Conservation (phyloP, 495 filamentous ascomycete species). For the Margaritispora aquatica region DNA sequence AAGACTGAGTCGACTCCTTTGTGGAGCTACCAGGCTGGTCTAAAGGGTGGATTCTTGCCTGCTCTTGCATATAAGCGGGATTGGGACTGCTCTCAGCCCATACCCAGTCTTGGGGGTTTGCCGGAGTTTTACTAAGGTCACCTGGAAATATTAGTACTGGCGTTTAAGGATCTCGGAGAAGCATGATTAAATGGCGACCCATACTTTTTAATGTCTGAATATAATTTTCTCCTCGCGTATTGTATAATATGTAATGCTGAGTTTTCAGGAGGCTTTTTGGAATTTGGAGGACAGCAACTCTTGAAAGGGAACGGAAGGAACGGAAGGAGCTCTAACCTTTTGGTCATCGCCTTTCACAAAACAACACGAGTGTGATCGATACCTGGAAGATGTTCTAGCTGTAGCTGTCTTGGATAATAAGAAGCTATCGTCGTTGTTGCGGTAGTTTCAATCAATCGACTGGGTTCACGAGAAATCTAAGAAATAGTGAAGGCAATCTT, state of each 20-base stretch:
- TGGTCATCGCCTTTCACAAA: no score
- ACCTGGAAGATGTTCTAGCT: no score
- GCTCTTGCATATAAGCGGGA: conserved; percentile 63
- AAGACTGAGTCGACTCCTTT: conserved; percentile 70
- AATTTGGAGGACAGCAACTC: neutral
- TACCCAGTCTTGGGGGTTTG: conserved; percentile 63
- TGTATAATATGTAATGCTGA: neutral
- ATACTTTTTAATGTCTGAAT: neutral
- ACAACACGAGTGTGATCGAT: neutral
- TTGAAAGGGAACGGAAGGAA: neutral
- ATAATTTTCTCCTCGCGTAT: neutral
- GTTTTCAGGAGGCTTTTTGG: neutral
- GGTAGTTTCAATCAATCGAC: no score
- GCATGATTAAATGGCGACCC: neutral
- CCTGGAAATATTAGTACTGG: neutral
- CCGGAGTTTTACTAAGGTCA: conserved; percentile 59
- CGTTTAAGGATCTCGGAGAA: neutral
- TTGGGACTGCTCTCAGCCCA: conserved; percentile 63
- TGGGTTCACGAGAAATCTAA: no score
- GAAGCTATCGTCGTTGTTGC: no score
- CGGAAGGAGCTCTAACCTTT: neutral
- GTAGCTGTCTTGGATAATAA: no score
- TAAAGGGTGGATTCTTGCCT: conserved; percentile 78
- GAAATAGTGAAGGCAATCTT: no score
- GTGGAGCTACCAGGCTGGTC: conserved; percentile 88